A percentile compares a stretch with the other conserved stretches of the same genome.
phyloP scores from a whole-genome alignment of 2,329 filamentous ascomycete genomes.

The Verticillium tricorpus region DNA sequence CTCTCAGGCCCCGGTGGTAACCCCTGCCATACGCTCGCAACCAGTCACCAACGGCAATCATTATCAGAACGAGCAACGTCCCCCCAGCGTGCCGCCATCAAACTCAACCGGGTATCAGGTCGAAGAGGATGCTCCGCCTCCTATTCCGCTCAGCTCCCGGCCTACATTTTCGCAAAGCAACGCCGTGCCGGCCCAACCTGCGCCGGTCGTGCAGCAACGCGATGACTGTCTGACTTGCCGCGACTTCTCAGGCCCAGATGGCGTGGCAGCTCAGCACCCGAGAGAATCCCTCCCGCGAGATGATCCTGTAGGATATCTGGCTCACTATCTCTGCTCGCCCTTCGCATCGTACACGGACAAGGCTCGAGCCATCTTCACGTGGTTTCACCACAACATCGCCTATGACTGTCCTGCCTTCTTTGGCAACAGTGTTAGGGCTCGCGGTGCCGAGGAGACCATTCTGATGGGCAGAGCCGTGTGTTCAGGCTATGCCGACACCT shows the following conservation, averaged over 20 bases:
- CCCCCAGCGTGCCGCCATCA: neutral
- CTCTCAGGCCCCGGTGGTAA: neutral
- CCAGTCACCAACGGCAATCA: constrained; percentile 14
- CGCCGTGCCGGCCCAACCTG: constrained; percentile 30
- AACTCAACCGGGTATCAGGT: neutral
- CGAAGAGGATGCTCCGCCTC: constrained; percentile 39
- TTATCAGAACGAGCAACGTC: neutral
- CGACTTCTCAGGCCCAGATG: constrained; percentile 81
- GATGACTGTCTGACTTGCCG: constrained; percentile 72
- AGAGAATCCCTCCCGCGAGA: constrained; percentile 61
- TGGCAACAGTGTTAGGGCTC: constrained; percentile 59
- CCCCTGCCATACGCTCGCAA: neutral
- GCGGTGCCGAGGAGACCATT: constrained; percentile 69
- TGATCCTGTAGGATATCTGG: constrained; percentile 68
- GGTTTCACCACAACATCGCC: constrained; percentile 88
- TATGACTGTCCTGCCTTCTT: constrained; percentile 85
- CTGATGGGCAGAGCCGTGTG: constrained; percentile 80
- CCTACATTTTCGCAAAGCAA: constrained; percentile 49
- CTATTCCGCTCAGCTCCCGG: constrained; percentile 46
- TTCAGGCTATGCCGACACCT: constrained; percentile 83
- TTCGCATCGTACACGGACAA: constrained; percentile 86
- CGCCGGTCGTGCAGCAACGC: constrained; percentile 19
- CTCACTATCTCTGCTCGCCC: constrained; percentile 69
- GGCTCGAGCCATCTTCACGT: constrained; percentile 87
- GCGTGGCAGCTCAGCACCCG: constrained; percentile 73